Evolutionary conservation across 139 green algal species (phyloP).

Genomic region (Pleodorina starrii): DNA sequence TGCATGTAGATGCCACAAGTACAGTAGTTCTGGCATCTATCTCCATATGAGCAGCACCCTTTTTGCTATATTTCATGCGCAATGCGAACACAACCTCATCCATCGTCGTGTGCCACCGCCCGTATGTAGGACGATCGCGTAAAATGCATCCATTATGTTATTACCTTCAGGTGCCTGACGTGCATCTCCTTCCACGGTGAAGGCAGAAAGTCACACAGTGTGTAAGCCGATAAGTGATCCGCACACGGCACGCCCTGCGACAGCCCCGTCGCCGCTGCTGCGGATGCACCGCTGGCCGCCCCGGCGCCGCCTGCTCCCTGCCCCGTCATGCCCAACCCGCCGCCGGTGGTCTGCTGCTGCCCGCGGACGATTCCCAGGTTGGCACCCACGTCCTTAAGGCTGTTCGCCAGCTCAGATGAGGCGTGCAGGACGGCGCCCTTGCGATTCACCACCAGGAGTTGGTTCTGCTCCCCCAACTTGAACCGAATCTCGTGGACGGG

Average conservation of each 20-base stretch:
- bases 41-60: background rate
- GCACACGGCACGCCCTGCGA: background rate
- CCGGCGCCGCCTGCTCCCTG: background rate
- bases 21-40: background rate
- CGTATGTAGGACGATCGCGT: background rate
- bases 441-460: slow-evolving; percentile 21
- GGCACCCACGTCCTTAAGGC: background rate
- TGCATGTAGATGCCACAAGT: background rate
- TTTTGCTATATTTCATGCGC: background rate
- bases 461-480: background rate
- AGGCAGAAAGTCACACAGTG: slow-evolving; percentile 24
- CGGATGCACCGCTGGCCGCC: background rate
- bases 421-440: slow-evolving; percentile 27
- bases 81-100: background rate
- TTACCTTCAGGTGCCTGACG: background rate
- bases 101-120: too few species aligned
- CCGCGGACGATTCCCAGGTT: background rate
- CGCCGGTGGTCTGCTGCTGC: background rate
- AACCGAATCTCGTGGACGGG: background rate
- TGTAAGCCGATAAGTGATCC: background rate
- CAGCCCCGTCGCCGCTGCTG: background rate
- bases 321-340: background rate
- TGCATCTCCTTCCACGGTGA: slow-evolving; percentile 41
- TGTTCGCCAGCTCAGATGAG: background rate
- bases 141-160: background rate